Base-by-base conservation (phyloP, 2,329 filamentous ascomycete species). In the Lasiodiplodia gonubiensis region DNA sequence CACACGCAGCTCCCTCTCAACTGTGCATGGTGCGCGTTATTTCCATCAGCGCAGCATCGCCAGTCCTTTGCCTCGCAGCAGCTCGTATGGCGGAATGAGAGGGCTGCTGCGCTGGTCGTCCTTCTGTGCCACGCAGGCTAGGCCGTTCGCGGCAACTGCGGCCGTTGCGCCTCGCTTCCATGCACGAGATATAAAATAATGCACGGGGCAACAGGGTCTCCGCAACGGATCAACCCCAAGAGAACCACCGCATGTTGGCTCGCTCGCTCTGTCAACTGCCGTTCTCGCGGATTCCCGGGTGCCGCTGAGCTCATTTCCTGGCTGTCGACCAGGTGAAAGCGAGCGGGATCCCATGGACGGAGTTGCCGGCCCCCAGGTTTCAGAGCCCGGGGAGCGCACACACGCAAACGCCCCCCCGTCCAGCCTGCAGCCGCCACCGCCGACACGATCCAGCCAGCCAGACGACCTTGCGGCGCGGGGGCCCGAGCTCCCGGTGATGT, bases 91-190 rank as follows among this genome's bases (percentile, higher is more conserved):
- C 57, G n/a, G 57, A 49, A 55, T 55, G 39, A 61, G 18, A 5
- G 39, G n/a, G 57, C 37, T 21, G 12, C 23, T 60, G 18, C 21
- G 10, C 30, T 30, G 37, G 16, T 23, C 57, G 42, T 37, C 37
- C 7, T 25, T 23, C 37, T 60, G 55, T 60, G 55, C 37, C 55
- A 60, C 37, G 37, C 21, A 14, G 42, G 30, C 59, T 63, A 63
- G 46, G 46, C 59, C 59, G 59, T 3, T 63, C 27, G 46, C 27
- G 59, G 59, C 42, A 63, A 48, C 59, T 63, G 59, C 59, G 59
- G 59, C 59, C 59, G 59, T 63, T 63, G 42, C 30, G 59, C 46
- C 59, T 63, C 59, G 59, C 59, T 63, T 63, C 59, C 59, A 63
- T 63, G 59, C 59, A 52, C 59, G 59, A 63, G 59, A 63, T 63